Conservation (phyloP, 106 monocot genomes). For the Acorus calamus region DNA sequence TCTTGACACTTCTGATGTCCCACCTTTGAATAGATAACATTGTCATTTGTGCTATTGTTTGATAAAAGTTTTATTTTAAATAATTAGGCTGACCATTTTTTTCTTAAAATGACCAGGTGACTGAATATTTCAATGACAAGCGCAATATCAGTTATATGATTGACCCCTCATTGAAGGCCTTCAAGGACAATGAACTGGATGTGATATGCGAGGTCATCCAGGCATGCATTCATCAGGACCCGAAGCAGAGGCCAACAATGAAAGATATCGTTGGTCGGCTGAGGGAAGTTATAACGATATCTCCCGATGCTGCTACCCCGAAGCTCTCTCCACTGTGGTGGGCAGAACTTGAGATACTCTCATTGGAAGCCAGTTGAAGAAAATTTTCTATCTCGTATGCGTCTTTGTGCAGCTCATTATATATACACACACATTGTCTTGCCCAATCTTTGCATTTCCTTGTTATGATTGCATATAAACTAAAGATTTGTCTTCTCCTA, state of each 20-base stretch:
- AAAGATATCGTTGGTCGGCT: slow-evolving; percentile 30
- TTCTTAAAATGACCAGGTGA: slow-evolving; percentile 28
- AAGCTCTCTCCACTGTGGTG: slow-evolving; percentile 93
- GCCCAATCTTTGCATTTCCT: too few relatives aligned
- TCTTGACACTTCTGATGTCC: neutral
- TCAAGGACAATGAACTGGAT: slow-evolving; percentile 43
- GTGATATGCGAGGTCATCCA: slow-evolving; percentile 49
- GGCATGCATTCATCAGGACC: slow-evolving; percentile 44
- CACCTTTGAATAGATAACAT: neutral
- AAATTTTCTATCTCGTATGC: too few relatives aligned
- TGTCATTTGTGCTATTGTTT: too few relatives aligned
- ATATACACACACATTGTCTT: too few relatives aligned
- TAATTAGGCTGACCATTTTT: too few relatives aligned
- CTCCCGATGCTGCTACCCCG: slow-evolving; percentile 67
- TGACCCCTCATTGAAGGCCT: slow-evolving; percentile 45
- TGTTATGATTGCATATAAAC: too few relatives aligned
- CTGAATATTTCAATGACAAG: slow-evolving; percentile 45
- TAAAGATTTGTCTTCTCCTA: too few relatives aligned
- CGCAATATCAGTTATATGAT: slow-evolving; percentile 28
- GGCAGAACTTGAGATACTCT: slow-evolving; percentile 92
- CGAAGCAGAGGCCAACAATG: slow-evolving; percentile 44
- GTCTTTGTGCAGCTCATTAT: too few relatives aligned
- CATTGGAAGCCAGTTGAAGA: slow-evolving; percentile 40
- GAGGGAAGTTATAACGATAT: slow-evolving; percentile 33
- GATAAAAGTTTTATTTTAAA: too few relatives aligned